Base-by-base conservation (phyloP, 148 eudicot genomes). In the Bassia scoparia region DNA sequence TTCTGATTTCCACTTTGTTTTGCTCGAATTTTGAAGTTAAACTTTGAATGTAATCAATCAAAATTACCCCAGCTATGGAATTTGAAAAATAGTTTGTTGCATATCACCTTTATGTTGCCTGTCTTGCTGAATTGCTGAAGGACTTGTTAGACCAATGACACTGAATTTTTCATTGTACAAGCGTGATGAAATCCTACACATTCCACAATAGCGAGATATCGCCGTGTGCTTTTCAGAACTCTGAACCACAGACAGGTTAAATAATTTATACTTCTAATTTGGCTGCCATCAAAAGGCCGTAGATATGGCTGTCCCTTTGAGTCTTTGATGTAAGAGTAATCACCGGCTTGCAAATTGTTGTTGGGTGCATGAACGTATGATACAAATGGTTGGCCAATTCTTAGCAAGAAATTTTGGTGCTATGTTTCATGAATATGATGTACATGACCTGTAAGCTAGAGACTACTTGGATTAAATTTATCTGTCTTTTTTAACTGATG, bases 181-280 rank as follows among this genome's bases (percentile, higher is more conserved):
- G 70, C 27, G 88, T 76, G 59, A 82, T 85, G 88, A 65, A 73
- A 73, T 77, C 80, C 34, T 93, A 58, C 79, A 87, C 74, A 90
- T 93, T 59, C 98, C 98, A 30, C 88, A 76, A 83, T n/a, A n/a
- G n/a, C n/a, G n/a, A 96, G 96, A 66, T 89, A 90, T 41, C 86
- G 86, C 37, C 90, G 98, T 31, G 98, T 90, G 77, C 96, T 93
- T 55, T 93, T 93, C 87, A 84, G 96, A 81, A 93, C 96, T 49
- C 82, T 93, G 56, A 93, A 93, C n/a, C 87, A 93, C 96, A 0
- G 98, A 90, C 83, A 87, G 94, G 96, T 93, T n/a, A n/a, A n/a
- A 66, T 52, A 16, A 49, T 5, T 49, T 49, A 76, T 41, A 61
- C 29, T 41, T n/a, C n/a, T n/a, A n/a, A n/a, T n/a, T n/a, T n/a